These are phyloP conservation scores for Aspergillus flavus DNA, from an alignment of 2,329 filamentous ascomycete genomes.

Conservation along the genomic window DNA sequence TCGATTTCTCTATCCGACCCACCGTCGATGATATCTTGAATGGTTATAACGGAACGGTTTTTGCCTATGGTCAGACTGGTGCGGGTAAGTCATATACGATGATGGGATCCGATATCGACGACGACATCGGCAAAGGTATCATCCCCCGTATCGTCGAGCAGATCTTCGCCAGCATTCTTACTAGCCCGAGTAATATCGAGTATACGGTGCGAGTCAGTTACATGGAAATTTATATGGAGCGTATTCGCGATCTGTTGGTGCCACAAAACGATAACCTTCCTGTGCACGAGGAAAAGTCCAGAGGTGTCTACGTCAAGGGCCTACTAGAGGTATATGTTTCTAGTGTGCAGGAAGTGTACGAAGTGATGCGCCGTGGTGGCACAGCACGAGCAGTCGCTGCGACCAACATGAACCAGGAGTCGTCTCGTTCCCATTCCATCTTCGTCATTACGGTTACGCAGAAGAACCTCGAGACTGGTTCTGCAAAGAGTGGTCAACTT, in stretches of 20 bases:
- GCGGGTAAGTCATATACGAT: constrained; percentile 99
- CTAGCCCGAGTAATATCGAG: constrained; percentile 89
- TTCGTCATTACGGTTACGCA: constrained; percentile 96
- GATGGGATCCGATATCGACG: constrained; percentile 95
- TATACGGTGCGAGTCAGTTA: constrained; percentile 99
- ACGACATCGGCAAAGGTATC: constrained; percentile 84
- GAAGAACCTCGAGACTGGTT: constrained; percentile 96
- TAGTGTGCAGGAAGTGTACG: constrained; percentile 92
- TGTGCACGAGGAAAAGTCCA: constrained; percentile 96
- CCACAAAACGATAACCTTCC: constrained; percentile 95
- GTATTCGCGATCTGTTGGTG: constrained; percentile 87
- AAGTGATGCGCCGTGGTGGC: constrained; percentile 93
- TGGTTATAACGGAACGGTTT: constrained; percentile 98
- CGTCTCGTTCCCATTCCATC: constrained; percentile 96
- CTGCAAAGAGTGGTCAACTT: constrained; percentile 91
- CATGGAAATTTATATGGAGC: constrained; percentile 99
- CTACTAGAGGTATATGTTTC: constrained; percentile 93
- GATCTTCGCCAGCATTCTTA: constrained; percentile 93
- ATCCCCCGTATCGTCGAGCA: constrained; percentile 97
- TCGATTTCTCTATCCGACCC: constrained; percentile 94
- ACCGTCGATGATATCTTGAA: constrained; percentile 98
- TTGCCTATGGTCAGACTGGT: constrained; percentile 97
- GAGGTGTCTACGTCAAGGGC: constrained; percentile 95
- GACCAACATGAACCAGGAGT: constrained; percentile 99
- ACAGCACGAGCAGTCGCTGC: constrained; percentile 87